Base-by-base conservation (phyloP, 2,329 filamentous ascomycete species). In the Macrophomina pseudophaseolina region DNA sequence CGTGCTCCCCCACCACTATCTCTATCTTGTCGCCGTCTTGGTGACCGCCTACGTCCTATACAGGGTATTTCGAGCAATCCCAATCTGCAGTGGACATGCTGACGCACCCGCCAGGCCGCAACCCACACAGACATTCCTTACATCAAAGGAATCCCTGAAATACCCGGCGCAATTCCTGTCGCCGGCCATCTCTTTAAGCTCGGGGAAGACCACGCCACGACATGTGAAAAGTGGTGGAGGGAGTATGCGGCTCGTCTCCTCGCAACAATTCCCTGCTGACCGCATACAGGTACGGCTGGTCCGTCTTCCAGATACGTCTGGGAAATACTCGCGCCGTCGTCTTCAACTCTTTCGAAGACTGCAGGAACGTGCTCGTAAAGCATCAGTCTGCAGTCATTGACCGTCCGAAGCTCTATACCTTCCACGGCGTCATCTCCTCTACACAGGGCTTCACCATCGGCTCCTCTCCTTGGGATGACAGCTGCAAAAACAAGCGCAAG, bases 381-480 rank as follows among this genome's bases (percentile, higher is more conserved):
- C 78, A 85, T 66, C 82, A 84, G 66, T 81, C 81, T 28, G 83
- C 84, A 3, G 72, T 85, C 7, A 84, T 85, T 44, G 81, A 84
- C 69, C 76, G 82, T 0, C 83, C 83, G 0, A 85, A 78, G 38
- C 75, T 85, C 1, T 85, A 84, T 69, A 86, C 84, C 0, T 86
- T 86, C 72, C 84, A 86, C 68, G 83, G 82, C 2, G 76, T 86
- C 58, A 85, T 86, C 16, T 82, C 79, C 70, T 79, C 75, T 12
- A 84, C 82, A 0, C 83, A 86, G 69, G 84, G 84, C 0, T 86
- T 86, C 73, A 86, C 84, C 0, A 86, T 86, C 60, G 84, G 84
- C n/a, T 81, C 79, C 5, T 82, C 79, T 2, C 84, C 84, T 0
- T 86, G 84, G 84, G 83, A 85, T 63, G 81, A 84, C 28, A 83